Conservation (phyloP, 1,284 basidiomycete genomes). For the Austroboletus novae-zelandiae region DNA sequence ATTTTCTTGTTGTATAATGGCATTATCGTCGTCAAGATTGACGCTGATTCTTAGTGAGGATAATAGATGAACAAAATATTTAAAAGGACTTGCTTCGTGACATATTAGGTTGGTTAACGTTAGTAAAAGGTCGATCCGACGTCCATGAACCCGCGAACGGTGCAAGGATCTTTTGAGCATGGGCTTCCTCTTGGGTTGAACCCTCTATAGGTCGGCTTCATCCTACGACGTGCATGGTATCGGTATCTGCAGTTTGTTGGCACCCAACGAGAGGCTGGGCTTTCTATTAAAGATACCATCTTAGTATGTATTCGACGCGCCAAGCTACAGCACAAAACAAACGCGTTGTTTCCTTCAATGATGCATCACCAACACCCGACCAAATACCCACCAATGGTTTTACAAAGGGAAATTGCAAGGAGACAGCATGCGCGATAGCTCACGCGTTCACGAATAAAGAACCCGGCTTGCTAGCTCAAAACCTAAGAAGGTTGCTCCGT, state of each 20-base stretch:
- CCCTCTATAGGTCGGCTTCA: no score
- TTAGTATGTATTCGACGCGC: background rate
- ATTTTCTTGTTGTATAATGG: background rate
- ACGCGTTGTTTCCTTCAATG: background rate
- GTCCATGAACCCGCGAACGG: background rate
- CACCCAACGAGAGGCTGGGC: background rate
- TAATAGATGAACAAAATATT: background rate
- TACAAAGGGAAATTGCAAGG: no score
- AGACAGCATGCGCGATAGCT: background rate
- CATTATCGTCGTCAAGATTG: background rate
- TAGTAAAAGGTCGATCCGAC: background rate
- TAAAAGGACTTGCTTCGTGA: background rate
- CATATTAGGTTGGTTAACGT: background rate
- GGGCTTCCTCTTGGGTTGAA: no score
- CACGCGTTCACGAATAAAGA: conserved; percentile 40
- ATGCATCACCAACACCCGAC: background rate
- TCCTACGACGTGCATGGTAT: background rate
- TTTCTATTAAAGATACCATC: background rate
- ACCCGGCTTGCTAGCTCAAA: conserved; percentile 84
- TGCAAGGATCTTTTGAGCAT: background rate
- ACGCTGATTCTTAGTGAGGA: background rate
- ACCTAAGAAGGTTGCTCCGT: conserved; percentile 90
- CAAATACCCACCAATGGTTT: background rate
- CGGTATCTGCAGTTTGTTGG: no score
- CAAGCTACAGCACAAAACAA: background rate